Conservation (phyloP, 345 rosid genomes). For the Adansonia digitata region DNA sequence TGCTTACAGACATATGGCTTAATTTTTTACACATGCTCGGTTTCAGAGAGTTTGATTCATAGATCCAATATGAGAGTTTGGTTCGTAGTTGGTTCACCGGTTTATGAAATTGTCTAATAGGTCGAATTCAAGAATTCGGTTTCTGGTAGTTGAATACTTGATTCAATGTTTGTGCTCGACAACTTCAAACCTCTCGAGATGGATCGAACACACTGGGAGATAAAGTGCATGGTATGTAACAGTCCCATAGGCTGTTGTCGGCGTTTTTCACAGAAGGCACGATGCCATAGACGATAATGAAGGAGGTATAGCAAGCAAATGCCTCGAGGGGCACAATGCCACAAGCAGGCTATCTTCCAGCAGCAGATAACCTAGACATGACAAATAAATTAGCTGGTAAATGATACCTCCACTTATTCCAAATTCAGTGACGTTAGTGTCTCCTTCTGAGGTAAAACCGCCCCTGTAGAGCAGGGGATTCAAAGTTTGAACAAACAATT, state of each 20-base stretch:
- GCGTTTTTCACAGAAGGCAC: constrained; percentile 21
- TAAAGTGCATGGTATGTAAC: constrained; percentile 11
- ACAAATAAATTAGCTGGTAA: neutral
- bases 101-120: no score
- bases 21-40: no score
- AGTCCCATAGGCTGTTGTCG: constrained; percentile 43
- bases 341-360: constrained; percentile 24
- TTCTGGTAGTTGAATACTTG: constrained; percentile 1
- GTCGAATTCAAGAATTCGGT: no score
- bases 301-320: constrained; percentile 33
- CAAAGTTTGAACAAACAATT: neutral
- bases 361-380: constrained; percentile 19
- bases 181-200: constrained; percentile 14
- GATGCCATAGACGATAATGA: constrained; percentile 15
- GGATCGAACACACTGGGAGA: constrained; percentile 22
- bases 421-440: neutral
- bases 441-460: neutral
- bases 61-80: no score
- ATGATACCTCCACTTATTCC: neutral
- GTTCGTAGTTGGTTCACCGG: no score
- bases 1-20: no score
- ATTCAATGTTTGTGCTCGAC: neutral
- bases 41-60: no score
- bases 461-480: neutral
- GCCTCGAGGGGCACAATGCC: constrained; percentile 32